These are phyloP conservation scores for Colletotrichum tropicale DNA, from an alignment of 2,329 filamentous ascomycete genomes.

Conservation along the genomic window DNA sequence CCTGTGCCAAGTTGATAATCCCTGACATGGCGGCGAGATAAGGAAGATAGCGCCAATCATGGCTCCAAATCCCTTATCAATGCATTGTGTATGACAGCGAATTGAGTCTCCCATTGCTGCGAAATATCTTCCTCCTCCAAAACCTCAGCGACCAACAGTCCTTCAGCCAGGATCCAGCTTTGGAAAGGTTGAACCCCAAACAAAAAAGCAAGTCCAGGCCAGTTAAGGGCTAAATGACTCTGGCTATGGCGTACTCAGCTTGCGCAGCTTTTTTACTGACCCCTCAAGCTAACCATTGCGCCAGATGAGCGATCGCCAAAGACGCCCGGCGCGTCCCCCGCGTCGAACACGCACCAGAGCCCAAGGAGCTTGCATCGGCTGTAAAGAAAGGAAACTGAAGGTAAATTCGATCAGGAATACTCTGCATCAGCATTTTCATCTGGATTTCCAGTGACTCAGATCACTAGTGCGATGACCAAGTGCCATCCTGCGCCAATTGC, in stretches of 20 bases:
- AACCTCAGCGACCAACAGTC: background rate
- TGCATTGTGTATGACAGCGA: background rate
- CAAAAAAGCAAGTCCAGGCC: background rate
- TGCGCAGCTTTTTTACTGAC: background rate
- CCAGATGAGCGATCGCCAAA: background rate
- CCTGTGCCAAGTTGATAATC: background rate
- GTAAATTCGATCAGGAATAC: background rate
- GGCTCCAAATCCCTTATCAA: background rate
- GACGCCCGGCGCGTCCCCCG: background rate
- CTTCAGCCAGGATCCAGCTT: background rate
- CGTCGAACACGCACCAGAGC: background rate
- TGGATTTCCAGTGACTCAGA: background rate
- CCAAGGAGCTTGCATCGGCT: background rate
- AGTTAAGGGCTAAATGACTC: background rate
- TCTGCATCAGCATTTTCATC: background rate
- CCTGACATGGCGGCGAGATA: background rate
- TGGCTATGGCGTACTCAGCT: background rate
- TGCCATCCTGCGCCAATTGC: background rate
- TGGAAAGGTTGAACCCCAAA: background rate
- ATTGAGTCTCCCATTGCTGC: background rate
- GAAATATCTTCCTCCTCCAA: background rate
- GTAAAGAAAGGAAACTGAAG: background rate
- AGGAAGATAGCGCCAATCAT: background rate
- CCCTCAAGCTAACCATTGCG: background rate
- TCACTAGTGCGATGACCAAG: background rate